phyloP scores from a whole-genome alignment of 768 basidiomycete species.

The Pluteus cervinus region DNA sequence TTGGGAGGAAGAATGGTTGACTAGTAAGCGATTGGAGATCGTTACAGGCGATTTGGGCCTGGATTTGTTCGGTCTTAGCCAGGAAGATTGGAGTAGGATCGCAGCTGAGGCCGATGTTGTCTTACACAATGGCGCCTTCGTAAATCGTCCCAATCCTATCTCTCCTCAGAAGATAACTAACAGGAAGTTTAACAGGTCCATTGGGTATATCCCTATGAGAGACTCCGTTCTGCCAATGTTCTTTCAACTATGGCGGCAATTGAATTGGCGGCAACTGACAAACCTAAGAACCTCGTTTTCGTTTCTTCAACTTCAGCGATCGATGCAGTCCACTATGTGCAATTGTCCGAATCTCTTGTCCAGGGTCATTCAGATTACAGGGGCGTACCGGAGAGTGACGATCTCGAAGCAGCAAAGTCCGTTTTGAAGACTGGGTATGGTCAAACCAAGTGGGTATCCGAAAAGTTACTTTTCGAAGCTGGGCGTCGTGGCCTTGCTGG shows the following conservation, averaged over 20 bases:
- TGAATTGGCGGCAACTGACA: slow-evolving; percentile 66
- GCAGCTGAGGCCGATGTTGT: slow-evolving; percentile 73
- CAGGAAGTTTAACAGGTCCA: slow-evolving; percentile 58
- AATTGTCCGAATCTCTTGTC: slow-evolving; percentile 68
- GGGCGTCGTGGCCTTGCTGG: slow-evolving; percentile 80
- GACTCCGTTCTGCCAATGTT: slow-evolving; percentile 89
- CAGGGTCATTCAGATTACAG: slow-evolving; percentile 32
- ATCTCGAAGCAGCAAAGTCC: slow-evolving; percentile 76
- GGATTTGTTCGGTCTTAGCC: slow-evolving; percentile 66
- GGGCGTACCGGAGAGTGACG: slow-evolving; percentile 83
- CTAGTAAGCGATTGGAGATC: slow-evolving; percentile 62
- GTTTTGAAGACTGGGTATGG: slow-evolving; percentile 89
- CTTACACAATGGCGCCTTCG: slow-evolving; percentile 95
- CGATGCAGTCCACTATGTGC: slow-evolving; percentile 87
- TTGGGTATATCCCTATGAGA: slow-evolving; percentile 98
- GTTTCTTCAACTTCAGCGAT: slow-evolving; percentile 95
- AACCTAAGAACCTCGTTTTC: slow-evolving; percentile 79
- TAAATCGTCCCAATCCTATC: slow-evolving; percentile 40
- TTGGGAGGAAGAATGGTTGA: slow-evolving; percentile 85
- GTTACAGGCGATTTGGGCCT: slow-evolving; percentile 80
- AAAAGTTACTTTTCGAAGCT: slow-evolving; percentile 90
- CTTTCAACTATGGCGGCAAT: slow-evolving; percentile 81
- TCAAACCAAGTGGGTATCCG: slow-evolving; percentile 98
- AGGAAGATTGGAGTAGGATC: slow-evolving; percentile 59
- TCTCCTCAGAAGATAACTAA: background rate